Evolutionary conservation across 2,329 filamentous ascomycete genomes (phyloP).

Genomic region (Scleromitrula shiraiana): DNA sequence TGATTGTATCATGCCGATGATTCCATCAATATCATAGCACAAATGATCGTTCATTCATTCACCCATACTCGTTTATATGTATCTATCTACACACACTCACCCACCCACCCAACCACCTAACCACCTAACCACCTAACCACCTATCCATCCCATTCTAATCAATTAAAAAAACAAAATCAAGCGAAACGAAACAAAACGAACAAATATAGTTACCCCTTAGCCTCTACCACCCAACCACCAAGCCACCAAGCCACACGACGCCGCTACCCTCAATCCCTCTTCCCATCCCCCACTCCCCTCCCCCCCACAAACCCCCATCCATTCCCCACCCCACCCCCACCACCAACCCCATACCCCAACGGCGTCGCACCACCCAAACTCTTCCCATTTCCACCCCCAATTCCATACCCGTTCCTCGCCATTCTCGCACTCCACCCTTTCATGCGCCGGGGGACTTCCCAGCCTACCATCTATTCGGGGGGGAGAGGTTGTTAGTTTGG

Average conservation of each 20-base stretch:
- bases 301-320: slow-evolving; percentile 14
- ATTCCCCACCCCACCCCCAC: slow-evolving; percentile 20
- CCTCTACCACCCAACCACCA: not conserved
- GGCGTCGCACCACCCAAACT: slow-evolving; percentile 23
- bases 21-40: too few species aligned
- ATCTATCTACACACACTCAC: too few species aligned
- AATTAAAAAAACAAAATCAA: too few species aligned
- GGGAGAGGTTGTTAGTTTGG: too few species aligned
- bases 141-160: too few species aligned
- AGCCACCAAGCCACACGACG: not conserved
- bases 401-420: slow-evolving; percentile 21
- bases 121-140: too few species aligned
- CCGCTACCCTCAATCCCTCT: slow-evolving; percentile 10
- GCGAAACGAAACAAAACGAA: too few species aligned
- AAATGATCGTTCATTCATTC: too few species aligned
- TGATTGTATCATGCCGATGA: too few species aligned
- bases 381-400: slow-evolving; percentile 17
- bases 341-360: slow-evolving; percentile 19
- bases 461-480: slow-evolving; percentile 42
- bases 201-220: too few species aligned
- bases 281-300: slow-evolving; percentile 3
- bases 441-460: slow-evolving; percentile 43
- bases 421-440: slow-evolving; percentile 15
- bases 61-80: too few species aligned
- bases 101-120: too few species aligned